phyloP scores from a whole-genome alignment of 805 yeast genomes.

The Spathaspora hagerdaliae region DNA sequence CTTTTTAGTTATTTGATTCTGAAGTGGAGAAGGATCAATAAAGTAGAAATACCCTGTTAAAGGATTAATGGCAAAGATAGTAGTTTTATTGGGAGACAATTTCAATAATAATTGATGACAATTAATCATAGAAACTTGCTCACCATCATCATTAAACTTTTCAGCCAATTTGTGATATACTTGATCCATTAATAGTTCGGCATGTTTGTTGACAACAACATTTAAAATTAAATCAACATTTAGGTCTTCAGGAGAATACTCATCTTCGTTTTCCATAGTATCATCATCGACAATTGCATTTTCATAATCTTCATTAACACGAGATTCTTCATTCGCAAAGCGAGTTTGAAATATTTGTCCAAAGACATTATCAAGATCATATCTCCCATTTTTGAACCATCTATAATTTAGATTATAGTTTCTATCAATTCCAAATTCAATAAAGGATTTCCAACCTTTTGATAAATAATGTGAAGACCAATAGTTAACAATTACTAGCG shows the following conservation, averaged over 20 bases:
- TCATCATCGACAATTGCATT: conserved; percentile 8
- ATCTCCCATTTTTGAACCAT: conserved; percentile 61
- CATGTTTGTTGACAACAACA: conserved; percentile 35
- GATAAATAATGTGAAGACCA: conserved; percentile 50
- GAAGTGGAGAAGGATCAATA: conserved; percentile 35
- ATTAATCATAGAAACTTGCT: conserved; percentile 14
- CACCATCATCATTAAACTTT: conserved; percentile 7
- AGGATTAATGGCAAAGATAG: conserved; percentile 37
- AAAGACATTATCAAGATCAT: conserved; percentile 18
- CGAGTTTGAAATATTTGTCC: conserved; percentile 3
- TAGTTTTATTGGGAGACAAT: conserved; percentile 27
- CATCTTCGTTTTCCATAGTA: conserved; percentile 10
- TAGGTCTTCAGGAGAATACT: conserved; percentile 22
- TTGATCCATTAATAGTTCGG: conserved; percentile 27
- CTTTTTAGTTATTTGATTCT: conserved; percentile 24
- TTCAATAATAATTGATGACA: conserved; percentile 33
- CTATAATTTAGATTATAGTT: conserved; percentile 47
- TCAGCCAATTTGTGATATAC: conserved; percentile 14
- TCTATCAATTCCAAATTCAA: conserved; percentile 58
- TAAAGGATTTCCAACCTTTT: conserved; percentile 46
- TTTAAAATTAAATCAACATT: conserved; percentile 33
- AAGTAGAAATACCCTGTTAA: conserved; percentile 39
- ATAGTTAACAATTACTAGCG: conserved; percentile 54
- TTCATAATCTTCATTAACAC: conserved; percentile 17
- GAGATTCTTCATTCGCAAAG: background rate